A percentile compares a stretch with the other conserved stretches of the same genome.
Evolutionary conservation across 495 filamentous ascomycete genomes (phyloP).

Genomic region (Penicillium parvum): DNA sequence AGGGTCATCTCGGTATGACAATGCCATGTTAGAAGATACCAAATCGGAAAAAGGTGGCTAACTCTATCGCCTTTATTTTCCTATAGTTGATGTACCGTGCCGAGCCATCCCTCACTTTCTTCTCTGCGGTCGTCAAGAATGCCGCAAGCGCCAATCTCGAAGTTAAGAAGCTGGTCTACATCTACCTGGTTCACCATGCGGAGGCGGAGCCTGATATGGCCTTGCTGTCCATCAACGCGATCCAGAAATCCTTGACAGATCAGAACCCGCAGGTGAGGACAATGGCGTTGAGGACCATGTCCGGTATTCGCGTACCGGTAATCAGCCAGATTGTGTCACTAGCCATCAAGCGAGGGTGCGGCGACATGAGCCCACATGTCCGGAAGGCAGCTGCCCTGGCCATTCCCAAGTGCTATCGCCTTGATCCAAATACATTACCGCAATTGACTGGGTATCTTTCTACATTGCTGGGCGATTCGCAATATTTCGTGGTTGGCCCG

Average conservation of each 20-base stretch:
- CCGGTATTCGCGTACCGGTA: slow-evolving; percentile 91
- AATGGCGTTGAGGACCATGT: slow-evolving; percentile 91
- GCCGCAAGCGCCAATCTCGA: slow-evolving; percentile 86
- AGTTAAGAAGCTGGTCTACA: slow-evolving; percentile 96
- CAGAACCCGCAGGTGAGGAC: slow-evolving; percentile 83
- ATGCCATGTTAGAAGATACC: slow-evolving; percentile 1
- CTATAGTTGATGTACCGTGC: slow-evolving; percentile 86
- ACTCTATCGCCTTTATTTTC: slow-evolving; percentile 7
- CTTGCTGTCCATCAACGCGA: slow-evolving; percentile 93
- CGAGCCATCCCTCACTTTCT: slow-evolving; percentile 78
- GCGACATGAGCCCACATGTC: slow-evolving; percentile 91
- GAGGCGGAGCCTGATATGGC: slow-evolving; percentile 93
- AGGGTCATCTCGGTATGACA: slow-evolving; percentile 77
- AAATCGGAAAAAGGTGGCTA: slow-evolving; percentile 9
- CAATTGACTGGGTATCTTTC: slow-evolving; percentile 77
- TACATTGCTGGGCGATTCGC: slow-evolving; percentile 76
- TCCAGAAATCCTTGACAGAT: slow-evolving; percentile 94
- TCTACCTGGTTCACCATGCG: slow-evolving; percentile 93
- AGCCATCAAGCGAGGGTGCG: slow-evolving; percentile 85
- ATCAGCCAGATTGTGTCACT: slow-evolving; percentile 98
- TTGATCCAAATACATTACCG: slow-evolving; percentile 81
- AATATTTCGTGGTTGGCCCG: slow-evolving; percentile 91
- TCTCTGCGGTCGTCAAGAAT: slow-evolving; percentile 94
- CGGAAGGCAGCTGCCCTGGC: slow-evolving; percentile 88
- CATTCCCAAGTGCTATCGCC: slow-evolving; percentile 95